Base-by-base conservation (phyloP, 768 basidiomycete genomes). In the Nevesoporus exiguus region DNA sequence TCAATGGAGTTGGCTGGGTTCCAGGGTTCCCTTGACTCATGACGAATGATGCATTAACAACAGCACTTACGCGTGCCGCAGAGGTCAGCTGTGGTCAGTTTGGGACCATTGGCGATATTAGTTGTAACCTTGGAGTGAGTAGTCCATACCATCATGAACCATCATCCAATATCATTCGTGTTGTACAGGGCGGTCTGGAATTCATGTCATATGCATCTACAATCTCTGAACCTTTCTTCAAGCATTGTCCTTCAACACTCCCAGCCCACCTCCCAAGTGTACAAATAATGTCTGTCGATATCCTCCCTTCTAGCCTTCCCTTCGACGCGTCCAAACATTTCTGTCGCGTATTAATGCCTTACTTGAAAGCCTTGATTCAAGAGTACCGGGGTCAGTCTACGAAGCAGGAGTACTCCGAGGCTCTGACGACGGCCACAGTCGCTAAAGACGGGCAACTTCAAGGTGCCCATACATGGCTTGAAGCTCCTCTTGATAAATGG, bases 231-330 rank as follows among this genome's bases (percentile, higher is more conserved):
- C 94, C 94, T 0, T 85, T 83, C 66, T 90, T 84, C 70, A 79
- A 75, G 40, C 65, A 75, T 24, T 73, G 74, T 1, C 79, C 82
- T 0, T 51, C 68, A 7, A 65, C 64, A 15, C 71, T 80, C 6
- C 74, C 78, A 0, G 59, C 69, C 3, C 66, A 80, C 48, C 75
- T 83, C 13, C 82, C 83, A 0, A 72, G 74, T n/a, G 79, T 83
- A 36, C 83, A 88, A 51, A 83, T 96, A 61, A 93, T 94, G 83
- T 82, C 90, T 0, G 88, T 95, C 47, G 94, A 98, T 65, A 97
- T 96, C 61, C 80, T 97, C 5, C 94, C 94, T 0, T 80, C 94
- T 0, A 82, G 88, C 52, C 77, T 98, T 24, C 90, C 93, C 1
- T 73, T 83, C 51, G 93, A 96, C 58, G 87, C 93, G 7, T 91